phyloP scores from a whole-genome alignment of 805 yeast genomes.

The Hermanozyma aechmeae region DNA sequence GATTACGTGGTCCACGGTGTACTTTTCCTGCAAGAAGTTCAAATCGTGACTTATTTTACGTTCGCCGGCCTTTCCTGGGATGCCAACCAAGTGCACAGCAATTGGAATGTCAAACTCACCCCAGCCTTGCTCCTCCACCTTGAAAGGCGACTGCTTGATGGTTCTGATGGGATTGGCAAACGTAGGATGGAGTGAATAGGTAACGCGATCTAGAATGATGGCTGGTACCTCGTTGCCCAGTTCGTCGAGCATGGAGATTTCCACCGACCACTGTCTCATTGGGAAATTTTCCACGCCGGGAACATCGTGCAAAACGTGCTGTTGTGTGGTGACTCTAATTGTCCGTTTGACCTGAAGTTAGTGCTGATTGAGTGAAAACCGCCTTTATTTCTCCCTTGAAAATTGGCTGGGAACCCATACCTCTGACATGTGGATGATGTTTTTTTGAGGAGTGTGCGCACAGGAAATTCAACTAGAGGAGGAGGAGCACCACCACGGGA shows the following conservation, averaged over 20 bases:
- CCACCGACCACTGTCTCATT: slow-evolving; percentile 87
- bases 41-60: slow-evolving; percentile 80
- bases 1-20: slow-evolving; percentile 69
- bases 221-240: slow-evolving; percentile 83
- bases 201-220: slow-evolving; percentile 79
- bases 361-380: no score
- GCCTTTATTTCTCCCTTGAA: no score
- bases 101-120: slow-evolving; percentile 93
- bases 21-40: slow-evolving; percentile 71
- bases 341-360: slow-evolving; percentile 61
- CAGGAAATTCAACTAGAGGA: not conserved
- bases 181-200: slow-evolving; percentile 91
- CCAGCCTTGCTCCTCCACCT: slow-evolving; percentile 92
- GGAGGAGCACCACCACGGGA: no score
- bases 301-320: slow-evolving; percentile 69
- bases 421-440: no score
- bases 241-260: slow-evolving; percentile 64
- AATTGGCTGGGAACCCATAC: no score
- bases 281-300: slow-evolving; percentile 89
- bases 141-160: slow-evolving; percentile 76
- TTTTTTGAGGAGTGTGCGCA: no score
- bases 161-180: slow-evolving; percentile 82
- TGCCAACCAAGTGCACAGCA: slow-evolving; percentile 53
- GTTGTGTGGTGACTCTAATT: slow-evolving; percentile 78
- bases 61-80: slow-evolving; percentile 78